Evolutionary conservation across 495 filamentous ascomycete genomes (phyloP).

Genomic region (Aspergillus olivimuriae): DNA sequence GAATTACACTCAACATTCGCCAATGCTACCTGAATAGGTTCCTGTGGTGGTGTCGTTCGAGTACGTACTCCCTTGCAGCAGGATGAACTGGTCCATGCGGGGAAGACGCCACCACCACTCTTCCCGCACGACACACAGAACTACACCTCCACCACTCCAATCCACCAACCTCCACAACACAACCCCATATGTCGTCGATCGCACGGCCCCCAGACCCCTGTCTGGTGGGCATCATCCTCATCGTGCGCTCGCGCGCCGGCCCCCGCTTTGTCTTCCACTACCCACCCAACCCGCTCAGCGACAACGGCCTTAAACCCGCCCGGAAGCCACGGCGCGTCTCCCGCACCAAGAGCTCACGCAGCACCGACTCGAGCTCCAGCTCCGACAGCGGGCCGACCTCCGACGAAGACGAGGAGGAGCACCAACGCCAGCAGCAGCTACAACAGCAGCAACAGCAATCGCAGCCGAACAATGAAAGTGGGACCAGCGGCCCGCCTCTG

Average conservation of each 20-base stretch:
- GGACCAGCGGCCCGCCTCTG: no score
- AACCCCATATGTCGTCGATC: slow-evolving; percentile 48
- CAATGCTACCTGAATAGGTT: no score
- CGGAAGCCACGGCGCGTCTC: slow-evolving; percentile 30
- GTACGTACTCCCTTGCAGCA: no score
- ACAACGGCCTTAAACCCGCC: slow-evolving; percentile 31
- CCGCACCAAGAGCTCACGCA: slow-evolving; percentile 26
- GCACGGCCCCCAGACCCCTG: slow-evolving; percentile 50
- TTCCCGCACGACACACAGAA: no score
- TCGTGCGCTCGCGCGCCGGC: slow-evolving; percentile 74
- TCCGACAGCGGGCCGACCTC: slow-evolving; percentile 41
- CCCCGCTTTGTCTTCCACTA: slow-evolving; percentile 90
- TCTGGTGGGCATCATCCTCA: slow-evolving; percentile 73
- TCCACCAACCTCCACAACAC: no score
- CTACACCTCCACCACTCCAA: slow-evolving; percentile 17
- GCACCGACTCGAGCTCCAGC: slow-evolving; percentile 40
- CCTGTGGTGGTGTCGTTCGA: no score
- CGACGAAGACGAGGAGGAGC: slow-evolving; percentile 46
- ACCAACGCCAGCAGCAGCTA: slow-evolving; percentile 9
- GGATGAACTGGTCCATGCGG: slow-evolving; percentile 4
- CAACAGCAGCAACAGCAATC: background rate
- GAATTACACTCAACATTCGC: no score
- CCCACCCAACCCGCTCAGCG: slow-evolving; percentile 55
- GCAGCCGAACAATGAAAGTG: slow-evolving; percentile 4
- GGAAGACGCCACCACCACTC: slow-evolving; percentile 1